Evolutionary conservation across 2,329 filamentous ascomycete genomes (phyloP).

Genomic region (Aaosphaeria arxii): DNA sequence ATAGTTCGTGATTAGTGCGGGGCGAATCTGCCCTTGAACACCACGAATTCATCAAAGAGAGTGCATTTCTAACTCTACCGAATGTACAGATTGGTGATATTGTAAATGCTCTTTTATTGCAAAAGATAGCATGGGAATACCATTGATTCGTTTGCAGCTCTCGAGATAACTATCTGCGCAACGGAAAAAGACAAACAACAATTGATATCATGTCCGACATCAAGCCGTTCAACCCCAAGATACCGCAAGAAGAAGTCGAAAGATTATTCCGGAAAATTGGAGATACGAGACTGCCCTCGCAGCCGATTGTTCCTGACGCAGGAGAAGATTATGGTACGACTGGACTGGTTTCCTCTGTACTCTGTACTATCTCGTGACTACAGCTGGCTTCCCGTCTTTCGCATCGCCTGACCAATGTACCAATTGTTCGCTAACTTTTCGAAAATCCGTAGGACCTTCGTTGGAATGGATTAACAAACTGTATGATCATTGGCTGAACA

Average conservation of each 20-base stretch:
- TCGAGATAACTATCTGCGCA: too few species aligned
- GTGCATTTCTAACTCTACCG: too few species aligned
- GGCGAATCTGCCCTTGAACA: too few species aligned
- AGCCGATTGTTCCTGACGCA: conserved; percentile 35
- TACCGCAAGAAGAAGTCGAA: conserved; percentile 34
- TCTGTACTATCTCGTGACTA: not conserved
- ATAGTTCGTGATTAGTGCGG: too few species aligned
- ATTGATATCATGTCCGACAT: conserved; percentile 15
- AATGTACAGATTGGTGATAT: too few species aligned
- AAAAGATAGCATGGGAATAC: too few species aligned
- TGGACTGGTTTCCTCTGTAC: not conserved
- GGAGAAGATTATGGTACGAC: conserved; percentile 31
- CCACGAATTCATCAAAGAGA: too few species aligned
- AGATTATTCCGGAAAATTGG: conserved; percentile 34
- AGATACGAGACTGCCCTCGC: conserved; percentile 28
- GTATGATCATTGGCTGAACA: conserved; percentile 31
- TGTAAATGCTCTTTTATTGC: too few species aligned
- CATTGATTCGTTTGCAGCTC: too few species aligned
- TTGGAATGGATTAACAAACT: conserved; percentile 33
- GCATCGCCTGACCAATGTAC: too few species aligned
- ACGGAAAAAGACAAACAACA: too few species aligned
- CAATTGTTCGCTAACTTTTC: not conserved
- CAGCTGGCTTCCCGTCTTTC: too few species aligned
- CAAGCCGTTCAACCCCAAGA: conserved; percentile 31
- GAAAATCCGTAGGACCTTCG: conserved; percentile 12